Percentiles rank a stretch among this genome's conserved stretches.
Evolutionary conservation across 768 basidiomycete genomes (phyloP).

Genomic region (Boletus subparvulus): DNA sequence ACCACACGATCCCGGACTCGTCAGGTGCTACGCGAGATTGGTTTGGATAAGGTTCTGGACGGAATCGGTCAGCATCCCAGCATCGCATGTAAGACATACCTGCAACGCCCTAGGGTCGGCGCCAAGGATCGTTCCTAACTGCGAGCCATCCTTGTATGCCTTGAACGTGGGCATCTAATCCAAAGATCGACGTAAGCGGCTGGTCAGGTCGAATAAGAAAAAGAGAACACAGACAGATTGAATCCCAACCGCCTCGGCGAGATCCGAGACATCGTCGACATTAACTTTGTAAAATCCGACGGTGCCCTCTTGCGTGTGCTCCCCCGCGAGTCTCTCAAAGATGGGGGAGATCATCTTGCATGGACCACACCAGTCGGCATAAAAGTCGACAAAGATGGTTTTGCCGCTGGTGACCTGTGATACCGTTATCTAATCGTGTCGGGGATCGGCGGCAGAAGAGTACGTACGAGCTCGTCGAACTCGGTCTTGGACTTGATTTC

Average conservation of each 20-base stretch:
- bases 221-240: conserved; percentile 44
- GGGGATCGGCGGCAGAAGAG: neutral
- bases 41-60: neutral
- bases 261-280: conserved; percentile 49
- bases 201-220: too few relatives aligned
- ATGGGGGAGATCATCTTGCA: conserved; percentile 15
- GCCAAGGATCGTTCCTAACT: neutral
- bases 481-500: neutral
- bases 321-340: neutral
- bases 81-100: conserved; percentile 5
- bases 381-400: conserved; percentile 19
- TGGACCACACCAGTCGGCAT: conserved; percentile 16
- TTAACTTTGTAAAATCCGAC: conserved; percentile 73
- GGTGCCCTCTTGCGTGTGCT: conserved; percentile 11
- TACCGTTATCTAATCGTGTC: neutral
- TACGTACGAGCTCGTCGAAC: neutral
- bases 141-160: neutral
- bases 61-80: neutral
- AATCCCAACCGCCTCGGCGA: conserved; percentile 51
- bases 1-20: too few relatives aligned
- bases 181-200: neutral
- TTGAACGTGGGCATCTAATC: conserved; percentile 22
- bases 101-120: neutral
- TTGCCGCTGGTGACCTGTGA: conserved; percentile 4
- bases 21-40: neutral